Base-by-base conservation (phyloP, 306 rosid species). In the Macrotyloma uniflorum region DNA sequence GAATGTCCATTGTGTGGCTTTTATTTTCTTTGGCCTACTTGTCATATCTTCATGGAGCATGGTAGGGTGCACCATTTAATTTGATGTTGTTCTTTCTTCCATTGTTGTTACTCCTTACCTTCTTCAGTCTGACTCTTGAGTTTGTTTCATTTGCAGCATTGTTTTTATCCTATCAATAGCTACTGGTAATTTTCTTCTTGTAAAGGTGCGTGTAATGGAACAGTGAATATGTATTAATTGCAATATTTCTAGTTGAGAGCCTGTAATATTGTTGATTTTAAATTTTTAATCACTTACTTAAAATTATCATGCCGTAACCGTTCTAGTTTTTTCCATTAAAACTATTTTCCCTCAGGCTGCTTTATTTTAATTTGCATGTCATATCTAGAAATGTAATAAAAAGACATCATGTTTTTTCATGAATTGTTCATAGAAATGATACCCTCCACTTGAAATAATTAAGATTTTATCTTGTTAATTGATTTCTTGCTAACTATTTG, bases 31-130 rank as follows among this genome's bases (percentile, higher is more conserved):
- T 89, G 77, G 33, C 75, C 53, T 95, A 95, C 88, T 90, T 91
- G 22, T 82, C 82, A 24, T 89, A 95, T 87, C 96, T 95, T 69
- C 98, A 95, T 82, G 97, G 96, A 77, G 96, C 97, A 67, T 95
- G 98, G 98, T 92, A 90, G 18, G 19, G 2, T 79, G 30, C 67
- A 18, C 8, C 65, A 26, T 71, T 84, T 58, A 68, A 50, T 59
- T 45, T 61, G 16, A 66, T 55, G 28, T 54, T 69, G 2, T 71
- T 49, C 49, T 79, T 47, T 75, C 55, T 74, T 23, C 66, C 40
- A 65, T 54, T 75, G 18, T 36, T 82, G 70, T 47, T 74, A 26
- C 64, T 74, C 38, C 66, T 80, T 63, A 54, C 67, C 19, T 67
- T 79, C 22, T 43, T 40, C 5, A 3, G 32, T 68, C 80, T 59